Conservation (phyloP, 352 stramenopile genomes). For the Phytopythium oedochilum region DNA sequence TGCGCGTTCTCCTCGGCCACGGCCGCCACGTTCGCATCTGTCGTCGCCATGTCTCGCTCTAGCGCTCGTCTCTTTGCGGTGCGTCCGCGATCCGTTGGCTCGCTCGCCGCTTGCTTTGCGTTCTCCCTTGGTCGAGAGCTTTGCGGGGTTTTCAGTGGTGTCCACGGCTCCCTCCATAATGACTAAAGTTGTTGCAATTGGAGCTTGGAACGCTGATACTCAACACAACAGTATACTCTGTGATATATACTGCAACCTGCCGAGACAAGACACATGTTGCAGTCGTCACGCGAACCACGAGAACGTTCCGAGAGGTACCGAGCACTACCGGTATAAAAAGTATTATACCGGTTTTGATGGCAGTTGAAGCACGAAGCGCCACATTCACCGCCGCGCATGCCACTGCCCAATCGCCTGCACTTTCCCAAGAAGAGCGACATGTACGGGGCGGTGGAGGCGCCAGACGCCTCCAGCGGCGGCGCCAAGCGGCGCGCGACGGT, state of each 20-base stretch:
- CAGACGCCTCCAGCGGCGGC: too few relatives aligned
- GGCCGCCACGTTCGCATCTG: conserved; percentile 10
- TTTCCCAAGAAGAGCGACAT: background rate
- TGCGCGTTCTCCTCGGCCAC: conserved; percentile 40
- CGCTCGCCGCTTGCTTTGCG: background rate
- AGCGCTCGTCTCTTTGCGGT: conserved; percentile 3
- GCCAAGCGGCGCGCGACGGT: background rate
- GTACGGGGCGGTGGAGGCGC: background rate
- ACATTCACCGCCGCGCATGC: too few relatives aligned
- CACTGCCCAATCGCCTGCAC: too few relatives aligned
- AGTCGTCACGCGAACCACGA: conserved; percentile 2
- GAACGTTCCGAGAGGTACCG: conserved; percentile 2
- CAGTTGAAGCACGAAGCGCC: background rate
- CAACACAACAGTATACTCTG: too few relatives aligned
- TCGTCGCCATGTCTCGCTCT: conserved; percentile 16
- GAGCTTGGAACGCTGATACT: too few relatives aligned
- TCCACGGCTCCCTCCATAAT: too few relatives aligned
- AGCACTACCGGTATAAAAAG: too few relatives aligned
- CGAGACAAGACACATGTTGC: too few relatives aligned
- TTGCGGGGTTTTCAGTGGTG: too few relatives aligned
- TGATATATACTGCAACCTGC: too few relatives aligned
- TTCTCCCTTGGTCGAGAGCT: background rate
- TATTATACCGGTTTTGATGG: background rate
- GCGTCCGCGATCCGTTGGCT: too few relatives aligned
- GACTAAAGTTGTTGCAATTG: too few relatives aligned